A percentile compares a stretch with the other conserved stretches of the same genome.
phyloP scores from a whole-genome alignment of 2,329 filamentous ascomycete species.

The Fusarium hostae region DNA sequence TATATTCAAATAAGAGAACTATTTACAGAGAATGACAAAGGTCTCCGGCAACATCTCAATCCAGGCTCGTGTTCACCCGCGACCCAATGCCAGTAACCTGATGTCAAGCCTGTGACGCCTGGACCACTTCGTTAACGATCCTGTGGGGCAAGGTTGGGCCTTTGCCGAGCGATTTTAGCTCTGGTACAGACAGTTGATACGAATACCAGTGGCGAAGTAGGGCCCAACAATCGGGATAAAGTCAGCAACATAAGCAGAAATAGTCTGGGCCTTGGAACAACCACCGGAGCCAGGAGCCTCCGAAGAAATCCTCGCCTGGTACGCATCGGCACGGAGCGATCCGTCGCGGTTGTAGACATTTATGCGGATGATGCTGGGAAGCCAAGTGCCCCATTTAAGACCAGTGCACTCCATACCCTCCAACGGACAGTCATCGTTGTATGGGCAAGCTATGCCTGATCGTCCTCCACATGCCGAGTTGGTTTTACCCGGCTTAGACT shows the following conservation, averaged over 20 bases:
- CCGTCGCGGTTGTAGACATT: constrained; percentile 12
- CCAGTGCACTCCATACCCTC: constrained; percentile 4
- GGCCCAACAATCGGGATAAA: constrained; percentile 1
- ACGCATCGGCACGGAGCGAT: not conserved
- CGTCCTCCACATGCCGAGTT: not conserved
- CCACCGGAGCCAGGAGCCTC: not conserved
- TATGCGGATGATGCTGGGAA: constrained; percentile 12
- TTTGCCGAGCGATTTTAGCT: not conserved
- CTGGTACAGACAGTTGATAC: constrained; percentile 50
- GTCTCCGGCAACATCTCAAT: too few species aligned
- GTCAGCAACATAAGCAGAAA: not conserved
- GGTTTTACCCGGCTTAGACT: not conserved
- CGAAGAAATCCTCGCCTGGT: not conserved
- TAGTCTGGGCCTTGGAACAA: not conserved
- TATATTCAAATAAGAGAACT: too few species aligned
- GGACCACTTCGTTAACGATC: not conserved
- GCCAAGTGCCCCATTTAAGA: not conserved
- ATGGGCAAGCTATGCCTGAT: not conserved
- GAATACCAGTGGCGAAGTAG: constrained; percentile 3
- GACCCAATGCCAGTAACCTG: too few species aligned
- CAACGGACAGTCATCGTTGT: not conserved
- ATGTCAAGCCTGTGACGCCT: too few species aligned
- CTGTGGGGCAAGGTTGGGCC: too few species aligned
- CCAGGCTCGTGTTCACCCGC: too few species aligned
- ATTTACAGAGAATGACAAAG: too few species aligned